Percentiles rank a stretch among this genome's conserved stretches.
Evolutionary conservation across 1,284 basidiomycete genomes (phyloP).

Genomic region (Boletus calvinii): DNA sequence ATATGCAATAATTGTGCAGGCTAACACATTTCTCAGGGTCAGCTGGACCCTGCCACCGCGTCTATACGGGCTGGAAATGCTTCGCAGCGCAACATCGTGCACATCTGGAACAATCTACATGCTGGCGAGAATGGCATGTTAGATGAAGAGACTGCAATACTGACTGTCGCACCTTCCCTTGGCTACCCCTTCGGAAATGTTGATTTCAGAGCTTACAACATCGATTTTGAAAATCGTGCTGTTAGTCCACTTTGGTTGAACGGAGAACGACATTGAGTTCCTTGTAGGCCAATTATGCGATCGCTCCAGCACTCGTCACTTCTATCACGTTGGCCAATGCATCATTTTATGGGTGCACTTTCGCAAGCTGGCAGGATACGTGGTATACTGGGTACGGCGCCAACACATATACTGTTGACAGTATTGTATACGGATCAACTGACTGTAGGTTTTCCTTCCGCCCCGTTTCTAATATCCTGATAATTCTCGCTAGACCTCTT

Average conservation of each 20-base stretch:
- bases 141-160: slow-evolving; percentile 54
- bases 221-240: slow-evolving; percentile 65
- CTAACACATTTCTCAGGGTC: slow-evolving; percentile 41
- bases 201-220: slow-evolving; percentile 66
- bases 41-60: slow-evolving; percentile 41
- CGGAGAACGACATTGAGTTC: neutral
- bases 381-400: slow-evolving; percentile 62
- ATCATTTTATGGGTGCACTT: slow-evolving; percentile 66
- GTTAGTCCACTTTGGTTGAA: slow-evolving; percentile 36
- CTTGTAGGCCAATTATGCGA: slow-evolving; percentile 52
- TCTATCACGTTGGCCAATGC: slow-evolving; percentile 62
- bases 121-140: slow-evolving; percentile 42
- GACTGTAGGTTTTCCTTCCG: slow-evolving; percentile 48
- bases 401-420: slow-evolving; percentile 61
- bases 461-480: slow-evolving; percentile 12
- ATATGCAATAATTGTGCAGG: neutral
- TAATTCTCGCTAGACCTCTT: slow-evolving; percentile 45
- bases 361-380: slow-evolving; percentile 65
- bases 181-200: slow-evolving; percentile 53
- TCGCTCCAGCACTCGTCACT: slow-evolving; percentile 59
- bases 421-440: slow-evolving; percentile 60
- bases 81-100: slow-evolving; percentile 50
- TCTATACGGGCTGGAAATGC: slow-evolving; percentile 36
- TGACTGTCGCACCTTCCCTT: slow-evolving; percentile 51
- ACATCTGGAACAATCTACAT: slow-evolving; percentile 50